Base-by-base conservation (phyloP, 78 protist species). In the Polysphondylium violaceum region DNA sequence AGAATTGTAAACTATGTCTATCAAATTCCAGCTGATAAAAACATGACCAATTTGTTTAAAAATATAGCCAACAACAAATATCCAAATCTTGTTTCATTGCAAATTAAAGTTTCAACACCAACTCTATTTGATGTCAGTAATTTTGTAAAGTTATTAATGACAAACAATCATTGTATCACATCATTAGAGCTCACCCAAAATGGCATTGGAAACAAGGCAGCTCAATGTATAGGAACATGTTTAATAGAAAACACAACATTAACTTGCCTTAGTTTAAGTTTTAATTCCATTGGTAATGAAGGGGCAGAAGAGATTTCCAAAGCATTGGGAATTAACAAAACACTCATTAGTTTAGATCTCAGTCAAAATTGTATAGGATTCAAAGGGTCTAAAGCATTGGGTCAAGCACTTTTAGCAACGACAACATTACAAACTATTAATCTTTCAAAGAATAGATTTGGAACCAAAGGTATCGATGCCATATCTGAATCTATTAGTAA, bases 281-380 rank as follows among this genome's bases (percentile, higher is more conserved):
- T 86, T 38, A 92, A 92, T 76, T 69, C 73, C 19, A 83, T 92
- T 31, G 95, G 95, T 35, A 76, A 74, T n/a, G 88, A 73, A 11
- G 95, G 95, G 35, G 95, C 92, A 0, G 76, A 77, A 31, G 95
- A 86, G 33, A 41, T 94, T 33, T 77, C 93, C 9, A 93, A 69
- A 38, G 72, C 90, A 21, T 35, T 94, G 19, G n/a, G 0, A 17
- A 56, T 17, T 27, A 94, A 94, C 33, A 53, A 29, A 40, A 27
- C 85, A 27, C 56, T 94, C 21, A 31, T 60, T 31, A 23, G 40
- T 27, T 63, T 94, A 58, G 85, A 85, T 53, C 94, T 94, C 58
- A 63, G 75, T 29, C 92, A 89, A 51, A 94, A 94, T 55, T 74
- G 83, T 75, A 63, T 94, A 4, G 92, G 94, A 21, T 76, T 89